Evolutionary conservation across 2,329 filamentous ascomycete species (phyloP).

Genomic region (Colletotrichum musicola): DNA sequence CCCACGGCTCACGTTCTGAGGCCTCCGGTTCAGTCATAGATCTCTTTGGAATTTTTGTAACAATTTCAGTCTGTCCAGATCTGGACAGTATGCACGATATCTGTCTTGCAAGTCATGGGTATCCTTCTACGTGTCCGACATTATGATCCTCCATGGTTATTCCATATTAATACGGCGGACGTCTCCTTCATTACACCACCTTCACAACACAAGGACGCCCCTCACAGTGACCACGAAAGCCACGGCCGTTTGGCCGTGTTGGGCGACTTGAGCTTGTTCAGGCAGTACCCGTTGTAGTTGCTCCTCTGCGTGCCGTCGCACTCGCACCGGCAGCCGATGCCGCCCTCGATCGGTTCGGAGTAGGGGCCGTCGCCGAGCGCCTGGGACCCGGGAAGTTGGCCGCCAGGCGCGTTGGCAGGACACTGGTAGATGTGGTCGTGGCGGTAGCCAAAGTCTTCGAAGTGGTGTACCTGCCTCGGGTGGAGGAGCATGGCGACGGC

Average conservation of each 20-base stretch:
- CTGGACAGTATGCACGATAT: background rate
- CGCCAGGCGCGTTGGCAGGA: conserved; percentile 52
- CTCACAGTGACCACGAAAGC: conserved; percentile 41
- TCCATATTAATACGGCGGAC: background rate
- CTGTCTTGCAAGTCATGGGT: background rate
- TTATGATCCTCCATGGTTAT: background rate
- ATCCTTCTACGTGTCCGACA: background rate
- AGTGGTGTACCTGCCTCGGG: conserved; percentile 56
- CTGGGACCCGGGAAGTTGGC: conserved; percentile 49
- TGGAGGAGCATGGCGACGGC: conserved; percentile 56
- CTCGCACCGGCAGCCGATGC: conserved; percentile 56
- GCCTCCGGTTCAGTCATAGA: background rate
- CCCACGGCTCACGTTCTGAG: background rate
- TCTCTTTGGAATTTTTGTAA: background rate
- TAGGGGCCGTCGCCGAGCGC: conserved; percentile 46
- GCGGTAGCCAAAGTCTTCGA: conserved; percentile 58
- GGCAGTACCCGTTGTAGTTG: conserved; percentile 52
- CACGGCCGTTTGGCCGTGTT: conserved; percentile 52
- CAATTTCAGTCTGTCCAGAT: background rate
- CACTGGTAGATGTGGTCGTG: conserved; percentile 51
- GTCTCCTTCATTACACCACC: too few relatives aligned
- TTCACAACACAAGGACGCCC: background rate
- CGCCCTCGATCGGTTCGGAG: conserved; percentile 48
- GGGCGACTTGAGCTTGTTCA: conserved; percentile 57
- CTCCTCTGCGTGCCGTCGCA: conserved; percentile 50